phyloP scores from a whole-genome alignment of 306 rosid species.

The Alnus glutinosa region DNA sequence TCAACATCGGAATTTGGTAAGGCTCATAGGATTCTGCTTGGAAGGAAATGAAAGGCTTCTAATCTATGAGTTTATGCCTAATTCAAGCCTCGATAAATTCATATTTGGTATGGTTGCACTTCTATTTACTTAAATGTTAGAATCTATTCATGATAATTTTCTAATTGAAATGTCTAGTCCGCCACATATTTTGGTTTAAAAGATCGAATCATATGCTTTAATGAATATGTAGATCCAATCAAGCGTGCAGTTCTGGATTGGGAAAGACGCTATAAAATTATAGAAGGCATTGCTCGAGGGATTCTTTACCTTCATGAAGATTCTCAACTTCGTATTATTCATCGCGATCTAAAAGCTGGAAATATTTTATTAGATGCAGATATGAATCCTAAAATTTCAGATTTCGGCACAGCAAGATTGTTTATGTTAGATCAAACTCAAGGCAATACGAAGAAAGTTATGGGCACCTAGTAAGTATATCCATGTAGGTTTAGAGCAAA shows the following conservation, averaged over 20 bases:
- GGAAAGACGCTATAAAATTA: background rate
- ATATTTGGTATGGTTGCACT: background rate
- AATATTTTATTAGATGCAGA: background rate
- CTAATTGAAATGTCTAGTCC: background rate
- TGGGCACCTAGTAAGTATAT: background rate
- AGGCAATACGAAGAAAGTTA: background rate
- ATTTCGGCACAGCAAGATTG: background rate
- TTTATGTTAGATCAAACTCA: background rate
- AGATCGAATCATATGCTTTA: background rate
- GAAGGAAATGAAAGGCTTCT: constrained; percentile 6
- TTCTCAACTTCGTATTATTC: background rate
- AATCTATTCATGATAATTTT: background rate
- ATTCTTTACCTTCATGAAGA: background rate
- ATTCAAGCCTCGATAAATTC: background rate
- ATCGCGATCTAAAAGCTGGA: background rate
- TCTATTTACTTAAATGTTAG: background rate
- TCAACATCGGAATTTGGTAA: background rate
- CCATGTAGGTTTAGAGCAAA: background rate
- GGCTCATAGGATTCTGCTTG: background rate
- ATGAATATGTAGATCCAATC: background rate
- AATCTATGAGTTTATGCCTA: background rate
- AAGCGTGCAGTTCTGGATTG: background rate
- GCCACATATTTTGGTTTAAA: background rate
- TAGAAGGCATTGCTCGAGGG: background rate
- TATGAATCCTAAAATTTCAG: background rate